Percentiles rank a stretch among this genome's conserved stretches.
Conservation (phyloP, 108 stramenopile species). For the Aureococcus anophagefferens region DNA sequence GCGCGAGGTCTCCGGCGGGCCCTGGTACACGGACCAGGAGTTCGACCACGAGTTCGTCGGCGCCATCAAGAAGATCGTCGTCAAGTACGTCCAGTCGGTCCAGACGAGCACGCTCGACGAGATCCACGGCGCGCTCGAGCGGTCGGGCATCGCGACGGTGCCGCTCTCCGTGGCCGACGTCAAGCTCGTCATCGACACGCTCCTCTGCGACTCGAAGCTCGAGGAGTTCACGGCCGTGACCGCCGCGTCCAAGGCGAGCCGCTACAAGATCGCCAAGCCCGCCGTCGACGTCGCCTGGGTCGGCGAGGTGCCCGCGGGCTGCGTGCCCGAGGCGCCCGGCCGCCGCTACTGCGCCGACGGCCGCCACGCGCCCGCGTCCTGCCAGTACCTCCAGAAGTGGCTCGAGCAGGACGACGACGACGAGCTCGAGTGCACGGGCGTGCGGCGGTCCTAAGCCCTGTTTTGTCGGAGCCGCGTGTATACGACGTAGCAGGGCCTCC, state of each 20-base stretch:
- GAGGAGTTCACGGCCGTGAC: background rate
- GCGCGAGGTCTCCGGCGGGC: constrained; percentile 44
- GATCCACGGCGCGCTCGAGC: background rate
- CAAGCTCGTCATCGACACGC: constrained; percentile 25
- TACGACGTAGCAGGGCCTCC: too few species aligned
- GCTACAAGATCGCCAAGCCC: background rate
- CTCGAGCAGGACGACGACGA: too few species aligned
- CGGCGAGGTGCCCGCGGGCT: constrained; percentile 9
- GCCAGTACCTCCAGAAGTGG: constrained; percentile 15
- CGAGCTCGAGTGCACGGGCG: too few species aligned
- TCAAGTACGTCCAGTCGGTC: constrained; percentile 5
- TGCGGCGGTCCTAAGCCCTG: too few species aligned
- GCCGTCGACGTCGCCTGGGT: background rate
- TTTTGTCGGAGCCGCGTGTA: too few species aligned
- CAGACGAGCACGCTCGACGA: background rate
- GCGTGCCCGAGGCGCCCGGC: constrained; percentile 5
- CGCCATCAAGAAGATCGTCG: constrained; percentile 19
- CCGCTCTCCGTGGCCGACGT: constrained; percentile 35
- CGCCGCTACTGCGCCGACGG: constrained; percentile 9
- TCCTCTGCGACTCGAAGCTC: constrained; percentile 7
- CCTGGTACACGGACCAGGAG: constrained; percentile 43
- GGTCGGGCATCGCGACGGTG: constrained; percentile 25
- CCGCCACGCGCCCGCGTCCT: background rate
- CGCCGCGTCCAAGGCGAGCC: background rate
- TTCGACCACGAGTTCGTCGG: constrained; percentile 49